phyloP scores from a whole-genome alignment of 768 basidiomycete genomes.

The Dacryopinax spathularia region DNA sequence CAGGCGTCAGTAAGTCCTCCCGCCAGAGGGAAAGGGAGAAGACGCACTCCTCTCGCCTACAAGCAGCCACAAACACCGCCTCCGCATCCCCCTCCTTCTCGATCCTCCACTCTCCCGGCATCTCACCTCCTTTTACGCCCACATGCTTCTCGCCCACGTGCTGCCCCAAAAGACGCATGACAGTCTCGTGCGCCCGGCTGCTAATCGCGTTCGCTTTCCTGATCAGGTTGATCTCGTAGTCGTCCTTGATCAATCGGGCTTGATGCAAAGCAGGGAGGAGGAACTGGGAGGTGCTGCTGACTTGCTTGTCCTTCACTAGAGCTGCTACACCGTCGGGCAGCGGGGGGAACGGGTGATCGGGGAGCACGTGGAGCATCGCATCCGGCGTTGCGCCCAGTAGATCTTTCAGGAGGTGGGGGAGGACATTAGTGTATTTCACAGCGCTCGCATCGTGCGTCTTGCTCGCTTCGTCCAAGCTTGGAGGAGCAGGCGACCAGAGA shows the following conservation, averaged over 20 bases:
- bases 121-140: conserved; percentile 27
- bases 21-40: background rate
- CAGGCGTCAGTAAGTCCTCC: background rate
- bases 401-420: conserved; percentile 36
- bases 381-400: conserved; percentile 34
- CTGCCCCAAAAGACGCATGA: conserved; percentile 79
- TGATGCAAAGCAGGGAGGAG: conserved; percentile 67
- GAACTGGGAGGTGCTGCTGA: conserved; percentile 40
- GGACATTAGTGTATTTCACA: conserved; percentile 35
- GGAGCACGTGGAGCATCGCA: conserved; percentile 54
- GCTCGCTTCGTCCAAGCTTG: conserved; percentile 44
- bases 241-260: conserved; percentile 65
- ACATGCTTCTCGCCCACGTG: conserved; percentile 36
- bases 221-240: conserved; percentile 59
- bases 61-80: conserved; percentile 82
- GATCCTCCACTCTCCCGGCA: conserved; percentile 76
- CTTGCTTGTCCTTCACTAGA: conserved; percentile 22
- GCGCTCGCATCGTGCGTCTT: conserved; percentile 22
- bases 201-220: conserved; percentile 71
- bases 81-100: conserved; percentile 89
- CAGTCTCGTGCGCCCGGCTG: conserved; percentile 74
- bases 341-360: conserved; percentile 38
- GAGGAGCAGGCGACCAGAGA: conserved; percentile 83
- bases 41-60: conserved; percentile 70
- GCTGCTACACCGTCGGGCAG: conserved; percentile 33